These are phyloP conservation scores for Carex arenaria DNA, from an alignment of 202 grass and related monocot genomes.

Conservation along the genomic window DNA sequence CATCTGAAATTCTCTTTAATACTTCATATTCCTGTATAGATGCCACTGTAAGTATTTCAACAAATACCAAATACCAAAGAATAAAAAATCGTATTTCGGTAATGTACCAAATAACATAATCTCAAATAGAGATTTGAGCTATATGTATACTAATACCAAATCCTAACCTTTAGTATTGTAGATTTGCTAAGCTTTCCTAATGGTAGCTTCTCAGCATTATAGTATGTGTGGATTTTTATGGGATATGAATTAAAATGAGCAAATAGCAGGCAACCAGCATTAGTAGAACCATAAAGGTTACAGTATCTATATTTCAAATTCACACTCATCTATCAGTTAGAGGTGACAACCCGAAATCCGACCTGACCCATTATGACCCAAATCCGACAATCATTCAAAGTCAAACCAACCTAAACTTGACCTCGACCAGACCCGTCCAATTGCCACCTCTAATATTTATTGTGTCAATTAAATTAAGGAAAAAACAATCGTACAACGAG, in stretches of 20 bases:
- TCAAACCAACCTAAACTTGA: too few species aligned
- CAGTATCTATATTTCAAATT: neutral
- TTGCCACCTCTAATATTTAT: neutral
- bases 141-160: slow-evolving; percentile 15
- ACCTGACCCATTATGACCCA: too few species aligned
- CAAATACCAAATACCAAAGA: slow-evolving; percentile 1
- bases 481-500: neutral
- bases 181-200: slow-evolving; percentile 93
- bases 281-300: neutral
- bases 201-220: slow-evolving; percentile 94
- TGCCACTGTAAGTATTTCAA: slow-evolving; percentile 20
- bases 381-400: too few species aligned
- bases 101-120: slow-evolving; percentile 11
- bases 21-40: slow-evolving; percentile 79
- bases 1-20: slow-evolving; percentile 75
- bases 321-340: neutral
- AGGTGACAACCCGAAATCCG: too few species aligned
- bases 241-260: neutral
- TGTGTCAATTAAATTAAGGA: neutral
- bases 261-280: neutral
- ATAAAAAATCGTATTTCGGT: neutral
- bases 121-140: neutral
- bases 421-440: too few species aligned
- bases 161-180: slow-evolving; percentile 81
- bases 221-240: slow-evolving; percentile 42